Evolutionary conservation across 495 filamentous ascomycete genomes (phyloP).

Genomic region (Mytilinidion resinicola): DNA sequence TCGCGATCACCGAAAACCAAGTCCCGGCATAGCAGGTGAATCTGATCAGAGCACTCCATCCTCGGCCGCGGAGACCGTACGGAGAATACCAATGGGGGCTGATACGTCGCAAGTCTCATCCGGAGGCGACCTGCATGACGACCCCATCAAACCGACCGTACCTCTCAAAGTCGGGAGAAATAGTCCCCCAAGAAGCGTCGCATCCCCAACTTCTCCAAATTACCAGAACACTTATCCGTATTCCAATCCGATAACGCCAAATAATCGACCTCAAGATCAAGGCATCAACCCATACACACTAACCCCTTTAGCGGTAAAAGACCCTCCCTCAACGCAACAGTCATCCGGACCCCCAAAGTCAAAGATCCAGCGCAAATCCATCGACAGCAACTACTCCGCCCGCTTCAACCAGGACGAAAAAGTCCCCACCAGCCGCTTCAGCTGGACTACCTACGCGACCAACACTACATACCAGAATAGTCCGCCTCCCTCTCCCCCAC

Average conservation of each 20-base stretch:
- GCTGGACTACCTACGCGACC: constrained; percentile 63
- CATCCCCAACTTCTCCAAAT: constrained; percentile 27
- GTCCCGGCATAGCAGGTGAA: neutral
- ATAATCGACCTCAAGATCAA: neutral
- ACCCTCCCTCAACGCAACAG: neutral
- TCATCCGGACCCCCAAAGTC: constrained; percentile 2
- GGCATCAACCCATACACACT: neutral
- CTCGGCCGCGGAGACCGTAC: constrained; percentile 16
- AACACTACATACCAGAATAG: constrained; percentile 44
- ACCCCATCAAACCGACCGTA: constrained; percentile 35
- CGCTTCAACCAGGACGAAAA: constrained; percentile 17
- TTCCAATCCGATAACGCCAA: constrained; percentile 16
- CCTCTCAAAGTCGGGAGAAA: constrained; percentile 36
- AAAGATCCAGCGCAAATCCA: constrained; percentile 17
- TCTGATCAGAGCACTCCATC: constrained; percentile 1
- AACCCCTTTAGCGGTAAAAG: neutral
- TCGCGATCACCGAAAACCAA: constrained; percentile 3
- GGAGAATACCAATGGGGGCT: constrained; percentile 13
- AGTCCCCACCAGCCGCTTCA: constrained; percentile 63
- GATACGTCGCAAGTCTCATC: constrained; percentile 24
- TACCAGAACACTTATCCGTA: constrained; percentile 12
- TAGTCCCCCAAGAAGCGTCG: constrained; percentile 30
- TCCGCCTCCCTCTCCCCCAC: constrained; percentile 39
- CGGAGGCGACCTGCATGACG: constrained; percentile 22
- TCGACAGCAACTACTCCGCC: constrained; percentile 17